Conservation (phyloP, 768 basidiomycete species). For the Ramaria sp. region DNA sequence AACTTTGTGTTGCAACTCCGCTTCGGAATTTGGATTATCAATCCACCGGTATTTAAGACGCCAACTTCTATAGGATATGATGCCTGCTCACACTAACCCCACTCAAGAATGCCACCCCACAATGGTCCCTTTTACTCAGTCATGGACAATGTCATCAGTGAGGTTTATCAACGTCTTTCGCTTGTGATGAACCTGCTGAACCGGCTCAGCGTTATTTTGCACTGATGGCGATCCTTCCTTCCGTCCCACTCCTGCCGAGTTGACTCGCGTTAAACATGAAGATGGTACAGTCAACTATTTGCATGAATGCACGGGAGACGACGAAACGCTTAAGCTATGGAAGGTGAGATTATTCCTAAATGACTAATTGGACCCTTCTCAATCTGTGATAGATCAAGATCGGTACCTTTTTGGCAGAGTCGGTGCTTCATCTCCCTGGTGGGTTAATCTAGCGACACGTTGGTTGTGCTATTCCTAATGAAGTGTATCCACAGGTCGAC, state of each 20-base stretch:
- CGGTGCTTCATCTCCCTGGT: not conserved
- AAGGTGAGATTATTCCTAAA: not conserved
- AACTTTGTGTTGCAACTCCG: too few species aligned
- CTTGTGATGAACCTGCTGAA: not conserved
- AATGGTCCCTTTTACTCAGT: not conserved
- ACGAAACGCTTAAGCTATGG: not conserved
- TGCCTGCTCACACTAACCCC: not conserved
- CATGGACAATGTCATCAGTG: not conserved
- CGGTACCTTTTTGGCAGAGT: slow-evolving; percentile 4
- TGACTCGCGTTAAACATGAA: not conserved
- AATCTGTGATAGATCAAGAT: not conserved
- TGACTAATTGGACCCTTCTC: not conserved
- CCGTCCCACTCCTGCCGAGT: not conserved
- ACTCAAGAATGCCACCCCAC: not conserved
- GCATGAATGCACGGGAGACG: slow-evolving; percentile 2
- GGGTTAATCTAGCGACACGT: not conserved
- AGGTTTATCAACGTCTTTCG: not conserved
- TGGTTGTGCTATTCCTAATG: not conserved
- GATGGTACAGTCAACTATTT: slow-evolving; percentile 2
- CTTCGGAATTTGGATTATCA: too few species aligned
- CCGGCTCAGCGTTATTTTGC: not conserved
- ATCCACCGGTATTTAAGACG: too few species aligned
- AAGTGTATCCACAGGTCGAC: not conserved
- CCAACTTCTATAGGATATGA: too few species aligned
- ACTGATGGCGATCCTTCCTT: not conserved